Percentiles rank a stretch among this genome's conserved stretches.
Evolutionary conservation across 1,284 basidiomycete species (phyloP).

Genomic region (Cutaneotrichosporon cyanovorans): DNA sequence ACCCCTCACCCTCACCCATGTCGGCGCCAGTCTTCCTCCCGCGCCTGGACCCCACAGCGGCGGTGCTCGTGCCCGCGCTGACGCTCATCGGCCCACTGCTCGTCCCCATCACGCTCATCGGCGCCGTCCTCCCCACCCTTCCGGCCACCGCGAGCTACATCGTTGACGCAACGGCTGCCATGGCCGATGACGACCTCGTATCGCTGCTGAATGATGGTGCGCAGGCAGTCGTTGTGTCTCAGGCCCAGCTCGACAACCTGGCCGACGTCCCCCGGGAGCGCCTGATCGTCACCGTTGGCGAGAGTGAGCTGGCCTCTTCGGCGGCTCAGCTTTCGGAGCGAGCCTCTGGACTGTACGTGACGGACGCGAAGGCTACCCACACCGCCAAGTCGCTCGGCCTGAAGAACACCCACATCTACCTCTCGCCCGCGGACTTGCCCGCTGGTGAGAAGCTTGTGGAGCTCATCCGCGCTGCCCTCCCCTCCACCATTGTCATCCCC

Average conservation of each 20-base stretch:
- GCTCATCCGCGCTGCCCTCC: slow-evolving; percentile 57
- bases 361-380: slow-evolving; percentile 33
- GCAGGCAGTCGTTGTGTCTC: slow-evolving; percentile 66
- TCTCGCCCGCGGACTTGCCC: slow-evolving; percentile 50
- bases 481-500: slow-evolving; percentile 66
- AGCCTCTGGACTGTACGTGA: slow-evolving; percentile 27
- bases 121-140: slow-evolving; percentile 32
- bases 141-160: slow-evolving; percentile 46
- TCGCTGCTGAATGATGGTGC: slow-evolving; percentile 66
- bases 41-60: slow-evolving; percentile 39
- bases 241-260: slow-evolving; percentile 58
- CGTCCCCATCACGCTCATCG: slow-evolving; percentile 44
- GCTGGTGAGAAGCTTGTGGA: slow-evolving; percentile 48
- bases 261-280: slow-evolving; percentile 58
- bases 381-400: slow-evolving; percentile 67
- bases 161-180: slow-evolving; percentile 53
- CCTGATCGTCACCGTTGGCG: slow-evolving; percentile 65
- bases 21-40: slow-evolving; percentile 39
- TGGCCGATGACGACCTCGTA: slow-evolving; percentile 56
- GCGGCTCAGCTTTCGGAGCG: slow-evolving; percentile 51
- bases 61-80: slow-evolving; percentile 55
- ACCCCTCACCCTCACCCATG: too few species aligned
- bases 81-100: slow-evolving; percentile 69
- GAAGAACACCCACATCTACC: slow-evolving; percentile 58
- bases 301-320: slow-evolving; percentile 62